Evolutionary conservation across 192 early-diverging fungal genomes (phyloP), one percentile per base, ranked within the genome.

Genomic region (Jimgerdemannia flammicorona): DNA sequence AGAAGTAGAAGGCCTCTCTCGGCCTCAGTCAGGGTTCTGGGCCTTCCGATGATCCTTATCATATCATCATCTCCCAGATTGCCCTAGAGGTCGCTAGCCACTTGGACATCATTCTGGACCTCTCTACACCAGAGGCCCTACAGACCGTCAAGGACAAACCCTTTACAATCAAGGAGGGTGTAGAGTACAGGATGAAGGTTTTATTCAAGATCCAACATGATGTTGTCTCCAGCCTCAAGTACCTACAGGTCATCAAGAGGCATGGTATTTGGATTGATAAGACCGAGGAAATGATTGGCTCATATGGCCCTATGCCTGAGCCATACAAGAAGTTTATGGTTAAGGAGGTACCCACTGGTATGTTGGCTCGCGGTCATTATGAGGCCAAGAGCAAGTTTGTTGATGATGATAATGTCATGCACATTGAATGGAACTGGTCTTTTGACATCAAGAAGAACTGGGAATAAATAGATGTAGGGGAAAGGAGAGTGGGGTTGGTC

Each of bases 1-100:
- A 87, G 71, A 97, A 95, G 84, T 99, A 96, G 98, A 99, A 99
- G 87, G 91, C 91, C 74, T 95, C 94, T 19, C 90, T 99, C 66
- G 98, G 98, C 43, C 83, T 99, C 49, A 79, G 74, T 71, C 77
- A 74, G 19, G 77, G 84, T 43, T 20, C 85, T 84, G 49, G 49
- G 6, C 49, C 49, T 11, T 4, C 49, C 11, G 49, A 54, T 54
- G 49, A 54, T 11, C 49, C 49, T 7, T 11, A 11, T 54, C 49
- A 11, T 11, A 94, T 96, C 49, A 83, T 93, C 72, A 88, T 95
- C 40, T 78, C 89, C 59, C 79, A 93, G 44, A 83, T 96, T 69
- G 89, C 87, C 17, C 81, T 96, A 67, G 93, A 94, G 82, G 89
- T 91, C 70, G 79, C 75, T 6, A 94, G 92, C 11, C 89, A 93